Conservation (phyloP, 1,284 basidiomycete genomes). For the Inonotus obliquus region DNA sequence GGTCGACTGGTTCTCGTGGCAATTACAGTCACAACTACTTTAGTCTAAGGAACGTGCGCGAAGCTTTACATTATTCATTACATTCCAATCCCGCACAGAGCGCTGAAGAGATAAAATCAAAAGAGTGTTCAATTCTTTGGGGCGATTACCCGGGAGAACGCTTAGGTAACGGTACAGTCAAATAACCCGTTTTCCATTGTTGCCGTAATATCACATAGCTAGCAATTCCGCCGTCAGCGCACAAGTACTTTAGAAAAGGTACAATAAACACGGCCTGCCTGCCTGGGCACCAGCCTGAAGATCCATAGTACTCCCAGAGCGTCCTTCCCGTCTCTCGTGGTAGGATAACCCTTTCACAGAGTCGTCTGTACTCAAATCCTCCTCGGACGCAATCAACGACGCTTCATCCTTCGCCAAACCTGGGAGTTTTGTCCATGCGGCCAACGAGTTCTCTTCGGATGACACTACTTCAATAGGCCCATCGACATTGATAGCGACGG, state of each 20-base stretch:
- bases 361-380: conserved; percentile 30
- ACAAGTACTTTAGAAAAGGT: no score
- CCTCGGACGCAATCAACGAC: conserved; percentile 40
- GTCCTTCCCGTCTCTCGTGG: conserved; percentile 43
- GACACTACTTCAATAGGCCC: no score
- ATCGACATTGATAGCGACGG: background rate
- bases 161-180: conserved; percentile 42
- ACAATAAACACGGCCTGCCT: background rate
- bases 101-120: background rate
- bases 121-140: conserved; percentile 30
- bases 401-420: conserved; percentile 41
- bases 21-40: no score
- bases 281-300: conserved; percentile 10
- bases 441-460: conserved; percentile 13
- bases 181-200: conserved; percentile 40
- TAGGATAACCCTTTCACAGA: conserved; percentile 42
- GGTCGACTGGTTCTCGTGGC: no score
- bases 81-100: no score
- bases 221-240: background rate
- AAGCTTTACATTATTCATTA: no score
- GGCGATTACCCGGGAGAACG: conserved; percentile 30
- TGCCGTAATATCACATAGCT: conserved; percentile 41
- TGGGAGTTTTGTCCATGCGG: conserved; percentile 28
- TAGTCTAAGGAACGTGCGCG: no score
- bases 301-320: conserved; percentile 18